Base-by-base conservation (phyloP, 2,329 filamentous ascomycete genomes). In the Diaporthe destruens region DNA sequence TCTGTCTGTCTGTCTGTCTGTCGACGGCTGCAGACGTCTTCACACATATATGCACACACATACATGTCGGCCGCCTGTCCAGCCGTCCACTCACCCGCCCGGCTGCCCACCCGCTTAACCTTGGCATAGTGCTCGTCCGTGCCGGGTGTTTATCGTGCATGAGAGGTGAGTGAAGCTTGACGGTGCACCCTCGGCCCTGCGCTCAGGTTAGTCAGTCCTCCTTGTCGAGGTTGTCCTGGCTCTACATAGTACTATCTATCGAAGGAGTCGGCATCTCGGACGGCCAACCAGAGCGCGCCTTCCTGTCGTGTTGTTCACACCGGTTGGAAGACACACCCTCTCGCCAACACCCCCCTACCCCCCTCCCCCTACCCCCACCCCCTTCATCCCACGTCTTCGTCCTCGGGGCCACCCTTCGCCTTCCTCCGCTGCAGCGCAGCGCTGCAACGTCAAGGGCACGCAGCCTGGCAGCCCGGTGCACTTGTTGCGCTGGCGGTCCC, bases 121-220 rank as follows among this genome's bases (percentile, higher is more conserved):
- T 53, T 39, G 61, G 47, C 32, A 39, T 51, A 53, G 61, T 53
- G 47, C 29, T 36, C 32, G 59, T 23, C 44, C 47, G 47, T 51
- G 61, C 61, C 61, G 61, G 61, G 5, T 66, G 32, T 53, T 66
- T 66, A 53, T 66, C 61, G 61, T 53, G 61, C 61, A 66, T 66
- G 61, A 66, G 47, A 23, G 11, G 32, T 66, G 47, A 66, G 32
- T 53, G 61, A 66, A 39, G 61, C 61, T 66, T 66, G 61, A 39
- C n/a, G 47, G 6, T 53, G 59, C 59, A 29, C 59, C 59, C 20
- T 65, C 59, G 57, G 39, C 42, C 42, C 59, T 63, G 59, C 49
- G 47, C 59, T 34, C 59, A 34, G 23, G 42, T 49, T 47, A 51
- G 59, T 49, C 25, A 65, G 59, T 65, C 42, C 20, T 49, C 25